Base-by-base conservation (phyloP, 75 land plant genomes). In the Selaginella moellendorffii region DNA sequence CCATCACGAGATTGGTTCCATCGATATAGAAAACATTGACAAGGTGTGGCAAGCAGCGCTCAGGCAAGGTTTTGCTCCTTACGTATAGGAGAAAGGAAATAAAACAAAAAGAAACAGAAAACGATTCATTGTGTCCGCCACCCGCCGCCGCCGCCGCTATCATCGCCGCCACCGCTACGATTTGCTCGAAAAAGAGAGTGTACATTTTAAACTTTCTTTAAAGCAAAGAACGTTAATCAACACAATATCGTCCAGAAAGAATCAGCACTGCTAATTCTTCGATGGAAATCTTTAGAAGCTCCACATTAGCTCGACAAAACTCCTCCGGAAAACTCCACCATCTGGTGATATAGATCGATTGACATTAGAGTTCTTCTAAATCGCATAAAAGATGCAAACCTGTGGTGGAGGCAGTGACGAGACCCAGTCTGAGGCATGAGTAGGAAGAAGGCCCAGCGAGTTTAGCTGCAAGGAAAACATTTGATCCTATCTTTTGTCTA, bases 371-470 rank as follows among this genome's bases (percentile, higher is more conserved):
- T 18, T 26, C 12, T 5, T 60, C 29, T 22, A 27, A 54, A 61
- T 14, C 56, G 10, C 28, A 46, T 26, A 67, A 21, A 17, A 1
- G 26, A 42, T 51, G 24, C 12, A 36, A 67, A 90, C 97, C 75
- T 52, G 88, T 69, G 97, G 77, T 51, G 97, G 97, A 2, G 86
- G 76, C 63, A 91, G 73, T 2, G 88, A 82, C 27, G 97, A 91
- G 56, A 91, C 92, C 97, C 97, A 91, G 53, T 91, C 97, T 14
- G 93, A 87, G 23, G 83, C 78, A 74, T 91, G 97, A 26, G 97
- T 91, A 21, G 97, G 97, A 54, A 91, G 80, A 70, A 91, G 88
- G 10, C 97, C 97, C 62, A 91, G 68, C 17, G 97, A 62, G 72
- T 91, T 91, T 29, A 91, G 88, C 97, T 90, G 86, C 58, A 54